Evolutionary conservation across 768 basidiomycete genomes (phyloP), one percentile per base, ranked within the genome.

Genomic region (Mycena capillaripes): DNA sequence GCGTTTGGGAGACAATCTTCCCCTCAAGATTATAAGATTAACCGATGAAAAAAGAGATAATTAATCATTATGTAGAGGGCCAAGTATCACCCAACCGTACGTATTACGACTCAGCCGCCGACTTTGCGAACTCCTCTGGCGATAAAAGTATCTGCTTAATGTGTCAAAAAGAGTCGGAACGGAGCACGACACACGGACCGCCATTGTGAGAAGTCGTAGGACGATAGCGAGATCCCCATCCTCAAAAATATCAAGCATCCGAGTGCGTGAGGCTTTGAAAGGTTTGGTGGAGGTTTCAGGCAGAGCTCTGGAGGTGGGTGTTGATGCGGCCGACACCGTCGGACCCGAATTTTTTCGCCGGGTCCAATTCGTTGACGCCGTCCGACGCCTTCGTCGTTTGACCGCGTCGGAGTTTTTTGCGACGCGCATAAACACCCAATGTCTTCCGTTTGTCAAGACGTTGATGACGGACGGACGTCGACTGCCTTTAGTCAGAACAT

Each of bases 201-300:
- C 12, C 2, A 40, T 2, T 1, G 38, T 42, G 14, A 60, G 29
- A 3, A 44, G 58, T 10, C 58, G 58, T 8, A 60, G 58, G 23
- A 60, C 58, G n/a, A 60, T 40, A 27, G 58, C 58, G 23, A 60
- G 58, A 38, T 60, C 58, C 23, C 58, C 17, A 16, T 14, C 23
- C 2, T 16, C 8, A 10, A 25, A 44, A 25, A 60, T 60, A 14
- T 60, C 14, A 16, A 60, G 38, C 2, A 42, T 27, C n/a, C 38
- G 58, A 6, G 58, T 60, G 7, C 3, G 2, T 16, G 58, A 11
- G 23, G n/a, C 40, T 8, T 25, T 40, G 58, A 58, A 58, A 16
- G 57, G 34, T 34, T 38, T 36, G 2, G 25, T 30, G n/a, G n/a
- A n/a, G n/a, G n/a, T n/a, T n/a, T n/a, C n/a, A n/a, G n/a, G n/a